Base-by-base conservation (phyloP, 2,329 filamentous ascomycete genomes). In the Sclerotinia spermophila region DNA sequence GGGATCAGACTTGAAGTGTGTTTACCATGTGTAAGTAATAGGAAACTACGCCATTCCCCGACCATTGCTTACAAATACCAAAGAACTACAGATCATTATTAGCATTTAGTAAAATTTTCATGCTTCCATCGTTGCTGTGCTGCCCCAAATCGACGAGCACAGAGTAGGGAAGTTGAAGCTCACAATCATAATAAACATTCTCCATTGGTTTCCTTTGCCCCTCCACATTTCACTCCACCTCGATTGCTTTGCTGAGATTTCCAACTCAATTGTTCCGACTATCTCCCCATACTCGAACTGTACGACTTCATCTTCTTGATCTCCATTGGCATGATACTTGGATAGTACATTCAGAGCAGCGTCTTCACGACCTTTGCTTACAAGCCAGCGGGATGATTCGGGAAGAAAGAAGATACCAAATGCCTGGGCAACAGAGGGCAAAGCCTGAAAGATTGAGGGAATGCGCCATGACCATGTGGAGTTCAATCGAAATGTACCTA, bases 371-470 rank as follows among this genome's bases (percentile, higher is more conserved):
- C 84, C 82, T 70, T 86, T 83, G 67, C 83, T 82, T 67, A 87
- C 85, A 35, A 89, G 81, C 86, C 86, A 89, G 61, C 87, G 80
- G 0, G 87, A 88, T 2, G 85, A 87, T 74, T 90, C 87, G 0
- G 88, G 87, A 1, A 89, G 79, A 72, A 87, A 82, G 69, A 83
- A 86, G 6, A 84, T 80, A 51, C 82, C 81, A 15, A 82, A n/a
- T 5, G 82, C 77, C 55, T 74, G 72, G n/a, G 71, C 38, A n/a
- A 73, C 10, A 8, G 73, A 71, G 27, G 72, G 71, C 17, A 74
- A 60, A 33, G 68, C 72, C 65, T 74, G 73, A n/a, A 70, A 70
- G 6, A 69, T 59, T 10, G 72, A 70, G 13, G 73, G 73, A 30
- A 74, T 72, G 2, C 72, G 72, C 73, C 73, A 74, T 30, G 73